Evolutionary conservation across 164 flowering plant genomes (phyloP).

Genomic region (Akebia trifoliata): DNA sequence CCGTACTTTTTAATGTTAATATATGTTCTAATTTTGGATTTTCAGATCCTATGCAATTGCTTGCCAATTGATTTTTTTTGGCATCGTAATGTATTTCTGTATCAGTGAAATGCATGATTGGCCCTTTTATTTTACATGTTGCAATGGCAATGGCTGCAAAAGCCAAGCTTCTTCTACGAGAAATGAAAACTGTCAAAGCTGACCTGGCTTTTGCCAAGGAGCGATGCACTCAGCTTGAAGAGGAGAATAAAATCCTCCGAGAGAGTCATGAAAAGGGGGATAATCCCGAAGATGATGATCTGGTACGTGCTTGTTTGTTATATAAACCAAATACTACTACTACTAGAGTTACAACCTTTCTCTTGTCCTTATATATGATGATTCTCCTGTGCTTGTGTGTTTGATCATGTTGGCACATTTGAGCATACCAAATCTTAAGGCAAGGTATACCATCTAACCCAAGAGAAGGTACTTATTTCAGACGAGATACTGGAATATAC

Average conservation of each 20-base stretch:
- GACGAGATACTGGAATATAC: too few relatives aligned
- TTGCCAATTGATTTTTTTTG: neutral
- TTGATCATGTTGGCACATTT: too few relatives aligned
- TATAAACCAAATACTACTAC: neutral
- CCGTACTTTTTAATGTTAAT: neutral
- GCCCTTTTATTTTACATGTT: constrained; percentile 47
- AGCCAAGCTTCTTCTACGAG: constrained; percentile 88
- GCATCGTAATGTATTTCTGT: constrained; percentile 2
- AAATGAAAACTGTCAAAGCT: constrained; percentile 89
- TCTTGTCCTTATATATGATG: neutral
- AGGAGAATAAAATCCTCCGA: constrained; percentile 79
- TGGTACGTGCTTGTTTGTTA: constrained; percentile 57
- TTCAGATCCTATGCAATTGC: neutral
- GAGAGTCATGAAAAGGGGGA: constrained; percentile 70
- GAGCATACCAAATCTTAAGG: too few relatives aligned
- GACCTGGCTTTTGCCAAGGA: constrained; percentile 91
- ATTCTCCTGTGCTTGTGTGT: too few relatives aligned
- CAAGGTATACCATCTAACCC: too few relatives aligned
- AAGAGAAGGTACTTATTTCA: too few relatives aligned
- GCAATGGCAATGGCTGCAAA: constrained; percentile 98
- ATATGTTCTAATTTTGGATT: neutral
- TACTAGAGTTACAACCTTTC: neutral
- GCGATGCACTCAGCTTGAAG: constrained; percentile 88
- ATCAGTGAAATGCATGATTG: constrained; percentile 28
- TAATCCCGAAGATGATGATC: constrained; percentile 79